Conservation (phyloP, 257 asterid species). For the Gynochthodes officinalis region DNA sequence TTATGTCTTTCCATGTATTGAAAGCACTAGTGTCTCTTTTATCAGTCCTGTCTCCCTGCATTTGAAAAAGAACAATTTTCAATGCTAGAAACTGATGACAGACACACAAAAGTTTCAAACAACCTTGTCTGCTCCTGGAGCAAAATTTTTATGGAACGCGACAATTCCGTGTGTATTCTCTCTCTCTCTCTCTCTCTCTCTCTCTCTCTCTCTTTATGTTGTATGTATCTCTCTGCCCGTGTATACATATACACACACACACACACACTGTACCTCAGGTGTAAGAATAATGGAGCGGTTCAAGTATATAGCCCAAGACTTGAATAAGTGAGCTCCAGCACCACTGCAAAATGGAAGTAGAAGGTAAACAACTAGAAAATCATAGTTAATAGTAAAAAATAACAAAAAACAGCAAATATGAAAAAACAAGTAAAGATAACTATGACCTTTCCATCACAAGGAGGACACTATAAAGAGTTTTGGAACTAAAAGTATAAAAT, state of each 20-base stretch:
- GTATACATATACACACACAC: background rate
- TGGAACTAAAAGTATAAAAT: background rate
- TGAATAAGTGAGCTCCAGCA: constrained; percentile 99
- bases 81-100: background rate
- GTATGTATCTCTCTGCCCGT: background rate
- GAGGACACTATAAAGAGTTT: background rate
- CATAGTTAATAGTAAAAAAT: background rate
- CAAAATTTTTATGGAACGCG: constrained; percentile 1
- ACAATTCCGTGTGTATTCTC: background rate
- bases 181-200: no score
- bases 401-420: background rate
- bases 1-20: constrained; percentile 94
- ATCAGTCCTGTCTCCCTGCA: constrained; percentile 94
- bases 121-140: background rate
- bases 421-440: background rate
- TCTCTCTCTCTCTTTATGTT: background rate
- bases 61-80: constrained; percentile 2
- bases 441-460: background rate
- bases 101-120: background rate
- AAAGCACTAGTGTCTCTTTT: constrained; percentile 88
- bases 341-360: constrained; percentile 53
- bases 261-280: constrained; percentile 81
- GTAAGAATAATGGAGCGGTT: constrained; percentile 93
- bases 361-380: background rate
- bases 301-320: constrained; percentile 82